Percentiles rank a stretch among this genome's conserved stretches.
phyloP scores from a whole-genome alignment of 495 filamentous ascomycete species.

The Saxispiralis lemnorum region DNA sequence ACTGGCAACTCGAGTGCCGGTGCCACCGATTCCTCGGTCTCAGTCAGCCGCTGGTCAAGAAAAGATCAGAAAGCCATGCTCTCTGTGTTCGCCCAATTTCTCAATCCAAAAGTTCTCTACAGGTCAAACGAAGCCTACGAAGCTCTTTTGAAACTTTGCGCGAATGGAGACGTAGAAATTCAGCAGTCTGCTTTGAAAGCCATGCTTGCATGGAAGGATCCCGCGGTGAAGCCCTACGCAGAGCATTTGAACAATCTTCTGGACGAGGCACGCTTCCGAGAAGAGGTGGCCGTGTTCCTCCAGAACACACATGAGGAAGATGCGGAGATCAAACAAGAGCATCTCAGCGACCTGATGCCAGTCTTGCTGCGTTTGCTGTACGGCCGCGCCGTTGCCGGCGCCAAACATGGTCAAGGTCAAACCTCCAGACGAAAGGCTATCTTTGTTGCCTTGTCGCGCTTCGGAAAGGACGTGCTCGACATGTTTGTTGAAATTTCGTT shows the following conservation, averaged over 20 bases:
- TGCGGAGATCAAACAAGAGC: slow-evolving; percentile 53
- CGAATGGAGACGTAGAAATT: slow-evolving; percentile 74
- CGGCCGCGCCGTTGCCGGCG: slow-evolving; percentile 50
- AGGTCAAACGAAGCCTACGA: slow-evolving; percentile 59
- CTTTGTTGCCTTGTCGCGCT: slow-evolving; percentile 40
- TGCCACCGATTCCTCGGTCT: slow-evolving; percentile 26
- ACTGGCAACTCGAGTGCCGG: slow-evolving; percentile 19
- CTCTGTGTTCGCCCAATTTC: slow-evolving; percentile 64
- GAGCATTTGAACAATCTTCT: slow-evolving; percentile 77
- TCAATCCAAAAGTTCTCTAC: slow-evolving; percentile 68
- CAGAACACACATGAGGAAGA: slow-evolving; percentile 54
- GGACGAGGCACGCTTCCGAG: slow-evolving; percentile 79
- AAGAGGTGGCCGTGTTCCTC: slow-evolving; percentile 74
- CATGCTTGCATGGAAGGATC: slow-evolving; percentile 72
- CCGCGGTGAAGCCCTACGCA: slow-evolving; percentile 57
- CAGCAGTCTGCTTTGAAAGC: slow-evolving; percentile 72
- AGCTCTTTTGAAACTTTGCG: slow-evolving; percentile 52
- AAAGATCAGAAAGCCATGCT: slow-evolving; percentile 70
- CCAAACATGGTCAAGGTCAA: slow-evolving; percentile 30
- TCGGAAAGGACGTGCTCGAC: slow-evolving; percentile 47
- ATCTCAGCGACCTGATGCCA: slow-evolving; percentile 57
- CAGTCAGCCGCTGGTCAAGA: slow-evolving; percentile 32
- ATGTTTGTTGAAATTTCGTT: slow-evolving; percentile 71
- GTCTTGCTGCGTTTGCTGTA: slow-evolving; percentile 78
- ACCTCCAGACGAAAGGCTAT: slow-evolving; percentile 51